These are phyloP conservation scores for Stromatinia cepivora DNA, from an alignment of 2,329 filamentous ascomycete genomes.

Conservation along the genomic window DNA sequence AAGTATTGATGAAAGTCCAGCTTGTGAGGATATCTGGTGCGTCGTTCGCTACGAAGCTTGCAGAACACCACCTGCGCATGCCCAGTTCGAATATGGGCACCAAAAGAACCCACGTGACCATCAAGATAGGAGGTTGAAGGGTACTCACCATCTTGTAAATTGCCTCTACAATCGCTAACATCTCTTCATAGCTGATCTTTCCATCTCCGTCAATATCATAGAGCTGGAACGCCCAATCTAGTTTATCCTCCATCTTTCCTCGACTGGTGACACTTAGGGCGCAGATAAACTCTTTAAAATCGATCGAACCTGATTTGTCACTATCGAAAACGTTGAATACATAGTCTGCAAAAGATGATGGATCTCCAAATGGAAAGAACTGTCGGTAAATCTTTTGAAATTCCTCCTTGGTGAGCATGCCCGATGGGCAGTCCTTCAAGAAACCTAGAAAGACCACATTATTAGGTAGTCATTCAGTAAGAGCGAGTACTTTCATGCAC, in stretches of 20 bases:
- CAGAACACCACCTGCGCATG: neutral
- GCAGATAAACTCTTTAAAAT: conserved; percentile 99
- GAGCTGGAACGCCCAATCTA: conserved; percentile 98
- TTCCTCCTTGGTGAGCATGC: conserved; percentile 95
- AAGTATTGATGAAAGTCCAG: neutral
- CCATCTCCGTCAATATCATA: conserved; percentile 99
- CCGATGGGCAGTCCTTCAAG: conserved; percentile 95
- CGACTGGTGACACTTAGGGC: conserved; percentile 94
- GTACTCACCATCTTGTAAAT: conserved; percentile 96
- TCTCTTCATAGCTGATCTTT: conserved; percentile 98
- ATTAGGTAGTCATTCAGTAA: conserved; percentile 26
- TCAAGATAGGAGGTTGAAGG: neutral
- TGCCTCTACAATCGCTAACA: conserved; percentile 97
- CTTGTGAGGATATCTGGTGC: neutral
- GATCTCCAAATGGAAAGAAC: conserved; percentile 98
- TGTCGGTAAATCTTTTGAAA: conserved; percentile 99
- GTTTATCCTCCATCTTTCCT: conserved; percentile 98
- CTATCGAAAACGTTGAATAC: conserved; percentile 99
- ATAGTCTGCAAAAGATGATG: conserved; percentile 95
- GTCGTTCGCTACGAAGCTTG: neutral
- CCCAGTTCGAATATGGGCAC: neutral
- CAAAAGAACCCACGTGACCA: neutral
- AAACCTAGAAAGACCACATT: conserved; percentile 63
- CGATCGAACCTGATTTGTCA: conserved; percentile 95
- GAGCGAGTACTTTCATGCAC: conserved; percentile 40